Evolutionary conservation across 1,139 yeast species (phyloP), one percentile per base, ranked within the genome.

Genomic region (Saccharomyces hybrid): DNA sequence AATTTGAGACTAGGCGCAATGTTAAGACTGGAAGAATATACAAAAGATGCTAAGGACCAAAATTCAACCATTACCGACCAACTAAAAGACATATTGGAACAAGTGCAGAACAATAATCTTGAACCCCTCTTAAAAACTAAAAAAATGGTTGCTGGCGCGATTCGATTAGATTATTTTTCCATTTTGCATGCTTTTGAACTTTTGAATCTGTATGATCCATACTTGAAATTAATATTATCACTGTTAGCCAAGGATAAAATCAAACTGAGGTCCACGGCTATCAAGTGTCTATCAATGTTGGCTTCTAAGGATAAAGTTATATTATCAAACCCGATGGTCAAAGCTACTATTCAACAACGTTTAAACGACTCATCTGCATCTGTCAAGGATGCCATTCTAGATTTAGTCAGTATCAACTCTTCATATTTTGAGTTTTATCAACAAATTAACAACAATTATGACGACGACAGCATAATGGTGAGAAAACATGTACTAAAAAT

Each of bases 341-440:
- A 78, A 58, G 72, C 71, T 6, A 75, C 85, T 0, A 72, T 88
- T 4, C 73, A 82, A 1, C 72, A 69, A 8, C 71, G 83, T 51
- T 70, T 88, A 42, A 69, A 65, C 5, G 93, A 87, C 59, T 64
- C 75, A 0, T 85, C 91, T 1, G 81, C 95, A 0, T 77, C 84
- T 53, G 93, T 88, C 0, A 76, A 90, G 57, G 91, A 85, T 64
- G 88, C 95, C 0, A 83, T 84, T 1, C 71, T 88, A 28, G 95
- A 88, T 48, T 74, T 89, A 51, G 70, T 88, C 29, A 77, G 80
- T 13, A 57, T 60, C 11, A 62, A 65, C 1, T 56, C 66, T 2
- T 77, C 77, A 52, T 82, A 80, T 57, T 65, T 85, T 50, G 77
- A 76, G 32, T 83, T 81, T 59, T 80, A 80, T 64, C 70, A 66